Evolutionary conservation across 2,329 filamentous ascomycete genomes (phyloP).

Genomic region (Drechmeria coniospora): DNA sequence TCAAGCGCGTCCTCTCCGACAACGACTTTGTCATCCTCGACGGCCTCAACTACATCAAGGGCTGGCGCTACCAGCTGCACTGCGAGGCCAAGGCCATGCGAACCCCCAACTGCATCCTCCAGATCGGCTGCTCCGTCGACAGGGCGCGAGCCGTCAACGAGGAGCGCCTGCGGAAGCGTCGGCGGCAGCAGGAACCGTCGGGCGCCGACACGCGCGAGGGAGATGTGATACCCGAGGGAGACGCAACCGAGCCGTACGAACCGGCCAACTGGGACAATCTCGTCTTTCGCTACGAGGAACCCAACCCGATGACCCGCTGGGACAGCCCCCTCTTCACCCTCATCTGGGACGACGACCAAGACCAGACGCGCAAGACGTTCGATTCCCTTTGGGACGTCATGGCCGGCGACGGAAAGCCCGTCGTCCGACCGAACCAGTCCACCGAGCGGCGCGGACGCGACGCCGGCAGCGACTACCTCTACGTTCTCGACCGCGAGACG

Average conservation of each 20-base stretch:
- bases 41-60: slow-evolving; percentile 77
- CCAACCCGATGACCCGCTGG: slow-evolving; percentile 73
- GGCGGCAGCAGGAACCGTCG: slow-evolving; percentile 1
- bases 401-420: slow-evolving; percentile 44
- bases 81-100: slow-evolving; percentile 70
- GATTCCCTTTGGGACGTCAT: slow-evolving; percentile 63
- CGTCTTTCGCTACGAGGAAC: slow-evolving; percentile 72
- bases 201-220: slow-evolving; percentile 2
- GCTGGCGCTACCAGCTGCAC: slow-evolving; percentile 73
- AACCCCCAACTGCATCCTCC: slow-evolving; percentile 61
- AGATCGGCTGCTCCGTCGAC: slow-evolving; percentile 42
- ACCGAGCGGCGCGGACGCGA: slow-evolving; percentile 50
- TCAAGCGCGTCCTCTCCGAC: slow-evolving; percentile 58
- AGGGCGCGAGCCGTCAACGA: slow-evolving; percentile 43
- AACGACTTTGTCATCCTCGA: slow-evolving; percentile 69
- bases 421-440: slow-evolving; percentile 58
- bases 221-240: background rate
- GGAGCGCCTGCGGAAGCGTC: slow-evolving; percentile 29
- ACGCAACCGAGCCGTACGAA: slow-evolving; percentile 29
- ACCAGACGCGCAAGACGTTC: slow-evolving; percentile 39
- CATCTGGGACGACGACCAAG: slow-evolving; percentile 56
- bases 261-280: slow-evolving; percentile 59
- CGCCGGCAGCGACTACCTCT: slow-evolving; percentile 58
- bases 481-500: slow-evolving; percentile 64
- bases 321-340: slow-evolving; percentile 71